Evolutionary conservation across 345 rosid genomes (phyloP), one percentile per base, ranked within the genome.

Genomic region (Eucalyptus microcorys): DNA sequence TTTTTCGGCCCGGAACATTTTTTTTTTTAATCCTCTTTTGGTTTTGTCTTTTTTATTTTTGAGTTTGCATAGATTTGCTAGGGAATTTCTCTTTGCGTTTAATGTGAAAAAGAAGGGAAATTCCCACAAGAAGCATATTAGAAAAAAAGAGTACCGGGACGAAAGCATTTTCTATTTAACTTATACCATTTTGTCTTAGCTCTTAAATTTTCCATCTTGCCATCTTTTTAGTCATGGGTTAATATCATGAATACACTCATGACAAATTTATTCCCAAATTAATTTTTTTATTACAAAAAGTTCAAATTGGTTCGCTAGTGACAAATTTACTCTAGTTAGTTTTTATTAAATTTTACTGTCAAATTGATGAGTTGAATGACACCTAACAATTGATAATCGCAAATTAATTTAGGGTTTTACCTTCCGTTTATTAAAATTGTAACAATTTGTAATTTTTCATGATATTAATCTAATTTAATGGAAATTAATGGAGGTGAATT

Each of bases 371-470:
- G 4, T 52, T 52, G 2, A 52, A 52, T 52, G 0, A 52, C 1
- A 52, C 1, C 0, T 1, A 4, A 52, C 0, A 3, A 0, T 7
- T 1, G 57, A 52, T 52, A 0, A 21, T n/a, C n/a, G 5, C 1
- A 5, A 21, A 52, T 1, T 52, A 52, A 52, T 52, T 52, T 21
- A 52, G 5, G 57, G 26, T 52, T 52, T 52, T 19, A 52, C 0
- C 4, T 52, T 52, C 0, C 10, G 2, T 7, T 52, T 3, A 52
- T 19, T 10, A 21, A 1, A 52, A 21, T 21, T 21, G 10, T 26
- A 52, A 21, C 0, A 52, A 0, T 21, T 52, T 52, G 26, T 52
- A 52, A 21, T 52, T 52, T 52, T 52, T 52, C 26, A 52, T 52
- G 26, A 52, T 21, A 52, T 52, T 7, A 21, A 21, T 52, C 1